Evolutionary conservation across 306 rosid genomes (phyloP).

Genomic region (Lathyrus oleraceus): DNA sequence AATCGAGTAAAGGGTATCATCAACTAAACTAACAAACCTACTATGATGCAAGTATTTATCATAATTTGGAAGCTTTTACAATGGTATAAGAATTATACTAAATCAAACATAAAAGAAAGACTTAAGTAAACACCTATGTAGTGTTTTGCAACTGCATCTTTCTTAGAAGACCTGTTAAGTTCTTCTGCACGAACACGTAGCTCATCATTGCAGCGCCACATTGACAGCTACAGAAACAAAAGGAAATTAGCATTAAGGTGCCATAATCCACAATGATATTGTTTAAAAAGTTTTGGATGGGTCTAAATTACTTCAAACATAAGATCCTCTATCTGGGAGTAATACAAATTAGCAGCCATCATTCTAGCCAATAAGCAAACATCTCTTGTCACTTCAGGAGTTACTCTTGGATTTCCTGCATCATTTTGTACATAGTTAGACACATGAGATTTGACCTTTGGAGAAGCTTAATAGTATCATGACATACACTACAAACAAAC

Average conservation of each 20-base stretch:
- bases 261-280: constrained; percentile 10
- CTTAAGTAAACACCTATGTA: constrained; percentile 67
- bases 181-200: constrained; percentile 79
- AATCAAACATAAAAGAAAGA: constrained; percentile 1
- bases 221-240: constrained; percentile 69
- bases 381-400: constrained; percentile 98
- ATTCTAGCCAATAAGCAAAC: constrained; percentile 97
- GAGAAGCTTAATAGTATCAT: background rate
- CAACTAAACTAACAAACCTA: constrained; percentile 4
- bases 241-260: constrained; percentile 18
- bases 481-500: background rate
- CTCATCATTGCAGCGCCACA: constrained; percentile 99
- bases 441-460: background rate
- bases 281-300: constrained; percentile 24
- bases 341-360: constrained; percentile 98
- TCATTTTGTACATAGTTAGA: constrained; percentile 30
- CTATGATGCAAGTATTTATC: constrained; percentile 5
- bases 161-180: constrained; percentile 65
- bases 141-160: constrained; percentile 94
- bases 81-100: background rate
- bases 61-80: constrained; percentile 5
- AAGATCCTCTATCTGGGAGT: constrained; percentile 97
- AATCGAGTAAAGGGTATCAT: constrained; percentile 22
- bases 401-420: constrained; percentile 97
- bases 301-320: constrained; percentile 82